phyloP scores from a whole-genome alignment of 1,139 yeast species.

The Nakaseomyces sp. region DNA sequence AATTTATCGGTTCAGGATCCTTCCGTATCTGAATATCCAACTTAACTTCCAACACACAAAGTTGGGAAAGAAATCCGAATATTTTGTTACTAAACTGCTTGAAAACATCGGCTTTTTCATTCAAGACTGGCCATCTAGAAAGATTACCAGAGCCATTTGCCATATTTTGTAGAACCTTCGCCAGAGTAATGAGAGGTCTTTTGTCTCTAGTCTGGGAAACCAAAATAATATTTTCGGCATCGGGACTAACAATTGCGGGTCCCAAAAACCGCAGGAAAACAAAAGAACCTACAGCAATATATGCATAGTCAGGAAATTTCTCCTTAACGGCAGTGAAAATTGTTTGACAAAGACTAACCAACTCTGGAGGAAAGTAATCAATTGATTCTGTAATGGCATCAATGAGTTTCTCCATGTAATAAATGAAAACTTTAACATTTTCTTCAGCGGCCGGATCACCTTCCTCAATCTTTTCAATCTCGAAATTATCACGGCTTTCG shows the following conservation, averaged over 20 bases:
- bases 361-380: conserved; percentile 57
- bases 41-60: conserved; percentile 24
- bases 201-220: conserved; percentile 42
- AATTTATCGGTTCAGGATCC: conserved; percentile 13
- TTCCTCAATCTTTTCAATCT: conserved; percentile 49
- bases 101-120: conserved; percentile 37
- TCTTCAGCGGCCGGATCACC: conserved; percentile 35
- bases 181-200: conserved; percentile 69
- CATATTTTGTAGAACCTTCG: conserved; percentile 76
- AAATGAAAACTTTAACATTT: conserved; percentile 46
- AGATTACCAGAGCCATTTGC: conserved; percentile 67
- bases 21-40: conserved; percentile 14
- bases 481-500: conserved; percentile 45
- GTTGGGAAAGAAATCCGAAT: conserved; percentile 38
- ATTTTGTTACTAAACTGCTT: conserved; percentile 40
- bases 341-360: conserved; percentile 64
- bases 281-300: conserved; percentile 78
- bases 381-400: conserved; percentile 52
- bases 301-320: conserved; percentile 55
- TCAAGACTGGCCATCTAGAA: conserved; percentile 53
- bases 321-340: conserved; percentile 56
- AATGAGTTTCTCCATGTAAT: conserved; percentile 50
- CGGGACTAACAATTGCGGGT: conserved; percentile 89
- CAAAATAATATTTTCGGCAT: conserved; percentile 45
- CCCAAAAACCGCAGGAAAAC: conserved; percentile 76